These are phyloP conservation scores for Epichloe sylvatica DNA, from an alignment of 2,329 filamentous ascomycete species.

Conservation along the genomic window DNA sequence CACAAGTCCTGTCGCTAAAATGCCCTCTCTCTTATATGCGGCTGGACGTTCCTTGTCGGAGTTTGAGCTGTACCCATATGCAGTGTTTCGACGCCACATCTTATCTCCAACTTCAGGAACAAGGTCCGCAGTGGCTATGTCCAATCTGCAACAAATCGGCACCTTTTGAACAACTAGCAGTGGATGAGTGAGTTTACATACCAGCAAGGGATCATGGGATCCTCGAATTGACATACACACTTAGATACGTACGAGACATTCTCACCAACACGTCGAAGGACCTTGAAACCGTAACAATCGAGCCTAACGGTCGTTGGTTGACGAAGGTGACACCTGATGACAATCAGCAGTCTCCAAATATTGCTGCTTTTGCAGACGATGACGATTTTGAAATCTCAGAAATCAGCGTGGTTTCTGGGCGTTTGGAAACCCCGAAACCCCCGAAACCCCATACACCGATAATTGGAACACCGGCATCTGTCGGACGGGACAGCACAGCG, in stretches of 20 bases:
- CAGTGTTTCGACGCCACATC: conserved; percentile 91
- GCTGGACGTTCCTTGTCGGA: conserved; percentile 67
- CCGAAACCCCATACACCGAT: conserved; percentile 20
- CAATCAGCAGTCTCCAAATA: conserved; percentile 14
- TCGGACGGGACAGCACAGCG: conserved; percentile 21
- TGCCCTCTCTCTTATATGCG: conserved; percentile 82
- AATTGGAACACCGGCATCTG: conserved; percentile 25
- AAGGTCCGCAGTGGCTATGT: conserved; percentile 93
- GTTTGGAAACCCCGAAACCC: conserved; percentile 20
- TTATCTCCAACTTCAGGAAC: conserved; percentile 86
- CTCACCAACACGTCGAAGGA: conserved; percentile 55
- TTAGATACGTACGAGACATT: conserved; percentile 76
- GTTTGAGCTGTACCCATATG: conserved; percentile 68
- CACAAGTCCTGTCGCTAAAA: conserved; percentile 78
- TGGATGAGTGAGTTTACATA: conserved; percentile 57
- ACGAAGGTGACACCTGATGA: conserved; percentile 23
- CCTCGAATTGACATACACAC: background rate
- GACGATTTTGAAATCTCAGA: conserved; percentile 38
- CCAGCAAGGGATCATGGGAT: background rate
- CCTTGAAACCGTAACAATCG: conserved; percentile 76
- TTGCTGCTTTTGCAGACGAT: conserved; percentile 24
- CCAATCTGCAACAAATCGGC: conserved; percentile 80
- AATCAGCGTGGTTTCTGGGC: conserved; percentile 22
- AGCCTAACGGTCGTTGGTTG: conserved; percentile 71
- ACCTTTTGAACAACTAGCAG: conserved; percentile 65